Conservation (phyloP, 179 eudicot species). For the Corrigiola litoralis region DNA sequence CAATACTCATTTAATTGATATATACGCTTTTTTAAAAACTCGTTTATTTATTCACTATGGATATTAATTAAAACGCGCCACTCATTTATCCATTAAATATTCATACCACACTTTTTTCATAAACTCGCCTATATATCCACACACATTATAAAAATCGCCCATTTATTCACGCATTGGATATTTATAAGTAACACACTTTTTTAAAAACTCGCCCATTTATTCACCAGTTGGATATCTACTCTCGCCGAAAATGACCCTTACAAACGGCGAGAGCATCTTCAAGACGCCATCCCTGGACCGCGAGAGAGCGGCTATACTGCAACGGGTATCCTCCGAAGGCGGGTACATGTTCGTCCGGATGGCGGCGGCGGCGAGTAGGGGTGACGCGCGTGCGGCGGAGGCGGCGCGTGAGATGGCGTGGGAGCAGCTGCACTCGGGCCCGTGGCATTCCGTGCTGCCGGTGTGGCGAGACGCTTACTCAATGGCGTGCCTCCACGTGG, state of each 20-base stretch:
- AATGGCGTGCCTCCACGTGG: constrained; percentile 79
- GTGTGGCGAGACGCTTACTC: constrained; percentile 92
- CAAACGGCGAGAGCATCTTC: constrained; percentile 13
- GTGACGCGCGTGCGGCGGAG: constrained; percentile 74
- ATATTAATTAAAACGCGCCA: no score
- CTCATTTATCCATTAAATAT: no score
- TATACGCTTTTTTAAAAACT: no score
- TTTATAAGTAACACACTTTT: neutral
- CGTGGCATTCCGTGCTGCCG: constrained; percentile 80
- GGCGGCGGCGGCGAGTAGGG: constrained; percentile 45
- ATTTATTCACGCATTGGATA: neutral
- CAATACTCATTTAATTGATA: no score
- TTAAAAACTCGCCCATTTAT: neutral
- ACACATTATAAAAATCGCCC: neutral
- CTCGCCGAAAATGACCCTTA: neutral
- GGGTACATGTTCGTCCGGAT: constrained; percentile 74
- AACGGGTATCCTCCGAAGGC: constrained; percentile 56
- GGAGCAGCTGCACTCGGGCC: constrained; percentile 97
- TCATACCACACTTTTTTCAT: no score
- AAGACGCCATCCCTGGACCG: constrained; percentile 50
- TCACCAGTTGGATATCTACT: neutral
- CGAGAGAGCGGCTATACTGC: constrained; percentile 38
- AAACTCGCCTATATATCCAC: neutral
- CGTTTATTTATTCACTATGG: no score
- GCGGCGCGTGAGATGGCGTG: constrained; percentile 92